Percentiles rank a stretch among this genome's conserved stretches.
phyloP scores from a whole-genome alignment of 2,329 filamentous ascomycete species.

The Monilinia laxa region DNA sequence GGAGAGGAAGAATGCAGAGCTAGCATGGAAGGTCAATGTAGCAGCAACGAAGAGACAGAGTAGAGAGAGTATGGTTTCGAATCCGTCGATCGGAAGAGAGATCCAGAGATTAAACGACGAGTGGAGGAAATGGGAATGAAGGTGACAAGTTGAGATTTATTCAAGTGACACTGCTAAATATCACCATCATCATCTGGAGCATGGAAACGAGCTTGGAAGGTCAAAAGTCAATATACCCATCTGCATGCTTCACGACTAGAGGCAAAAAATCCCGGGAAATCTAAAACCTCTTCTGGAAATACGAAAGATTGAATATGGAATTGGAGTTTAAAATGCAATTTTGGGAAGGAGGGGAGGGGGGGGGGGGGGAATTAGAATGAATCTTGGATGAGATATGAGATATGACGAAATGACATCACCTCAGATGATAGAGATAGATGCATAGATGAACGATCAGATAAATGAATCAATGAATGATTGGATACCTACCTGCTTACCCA shows the following conservation, averaged over 20 bases:
- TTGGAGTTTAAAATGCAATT: not conserved
- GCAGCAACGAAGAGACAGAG: constrained; percentile 29
- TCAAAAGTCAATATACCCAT: not conserved
- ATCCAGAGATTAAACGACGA: constrained; percentile 50
- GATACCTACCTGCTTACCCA: not conserved
- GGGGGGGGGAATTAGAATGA: not conserved
- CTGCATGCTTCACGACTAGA: not conserved
- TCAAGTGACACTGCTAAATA: not conserved
- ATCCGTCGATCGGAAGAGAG: constrained; percentile 40
- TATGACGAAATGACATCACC: not conserved
- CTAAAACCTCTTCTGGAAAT: not conserved
- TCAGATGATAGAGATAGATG: not conserved
- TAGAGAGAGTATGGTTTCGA: constrained; percentile 22
- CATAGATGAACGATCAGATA: not conserved
- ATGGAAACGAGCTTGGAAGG: not conserved
- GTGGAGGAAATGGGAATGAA: constrained; percentile 53
- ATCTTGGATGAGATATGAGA: not conserved
- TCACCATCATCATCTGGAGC: not conserved
- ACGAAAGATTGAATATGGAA: not conserved
- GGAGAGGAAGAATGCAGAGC: constrained; percentile 49
- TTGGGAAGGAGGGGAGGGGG: too few relatives aligned
- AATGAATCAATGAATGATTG: not conserved
- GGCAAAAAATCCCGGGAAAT: too few relatives aligned
- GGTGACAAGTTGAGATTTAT: not conserved
- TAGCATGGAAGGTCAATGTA: constrained; percentile 31